phyloP scores from a whole-genome alignment of 495 filamentous ascomycete species.

The Immersiella caudata region DNA sequence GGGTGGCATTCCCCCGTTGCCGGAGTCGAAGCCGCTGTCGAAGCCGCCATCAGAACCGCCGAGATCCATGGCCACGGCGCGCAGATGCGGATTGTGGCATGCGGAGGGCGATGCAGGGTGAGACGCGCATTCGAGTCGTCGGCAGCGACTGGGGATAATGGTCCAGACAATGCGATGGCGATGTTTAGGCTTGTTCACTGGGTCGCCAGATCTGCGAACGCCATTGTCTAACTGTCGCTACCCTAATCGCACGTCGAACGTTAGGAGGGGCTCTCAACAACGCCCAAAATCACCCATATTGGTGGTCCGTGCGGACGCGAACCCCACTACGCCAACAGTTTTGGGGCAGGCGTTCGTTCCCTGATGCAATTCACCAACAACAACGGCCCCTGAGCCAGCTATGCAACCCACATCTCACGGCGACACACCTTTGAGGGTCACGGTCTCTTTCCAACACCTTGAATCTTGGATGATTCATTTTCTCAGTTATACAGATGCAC shows the following conservation, averaged over 20 bases:
- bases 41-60: constrained; percentile 53
- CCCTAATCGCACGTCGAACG: constrained; percentile 10
- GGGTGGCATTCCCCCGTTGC: constrained; percentile 21
- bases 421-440: too few species aligned
- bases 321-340: constrained; percentile 2
- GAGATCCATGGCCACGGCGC: constrained; percentile 57
- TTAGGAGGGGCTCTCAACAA: neutral
- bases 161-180: neutral
- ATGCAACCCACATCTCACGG: too few species aligned
- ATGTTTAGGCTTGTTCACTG: constrained; percentile 16
- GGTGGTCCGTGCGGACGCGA: constrained; percentile 10
- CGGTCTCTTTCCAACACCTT: too few species aligned
- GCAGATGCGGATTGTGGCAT: constrained; percentile 24
- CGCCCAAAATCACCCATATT: constrained; percentile 8
- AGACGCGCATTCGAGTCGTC: constrained; percentile 9
- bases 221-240: constrained; percentile 6
- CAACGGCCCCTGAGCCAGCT: too few species aligned
- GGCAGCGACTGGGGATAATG: neutral
- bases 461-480: neutral
- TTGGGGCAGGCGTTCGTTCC: neutral
- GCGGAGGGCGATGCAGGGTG: constrained; percentile 18
- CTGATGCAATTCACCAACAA: too few species aligned
- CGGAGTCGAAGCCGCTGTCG: constrained; percentile 43
- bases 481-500: neutral
- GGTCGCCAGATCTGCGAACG: constrained; percentile 2